Percentiles rank a stretch among this genome's conserved stretches.
Conservation (phyloP, 768 basidiomycete species). For the Tylopilus subfusipes region DNA sequence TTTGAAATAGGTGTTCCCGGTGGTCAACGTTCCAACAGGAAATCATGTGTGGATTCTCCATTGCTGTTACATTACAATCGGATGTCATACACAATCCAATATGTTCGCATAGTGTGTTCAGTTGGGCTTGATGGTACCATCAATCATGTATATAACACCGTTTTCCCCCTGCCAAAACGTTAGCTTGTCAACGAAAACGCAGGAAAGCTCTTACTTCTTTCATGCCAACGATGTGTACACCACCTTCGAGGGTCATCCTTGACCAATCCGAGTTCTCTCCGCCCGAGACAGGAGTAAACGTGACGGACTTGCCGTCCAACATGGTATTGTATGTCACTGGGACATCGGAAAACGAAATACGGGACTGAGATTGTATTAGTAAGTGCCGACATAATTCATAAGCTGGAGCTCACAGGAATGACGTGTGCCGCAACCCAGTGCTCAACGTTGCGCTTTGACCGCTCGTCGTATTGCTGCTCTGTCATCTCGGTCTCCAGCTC, state of each 20-base stretch:
- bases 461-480: conserved; percentile 61
- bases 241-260: conserved; percentile 53
- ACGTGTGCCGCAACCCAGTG: conserved; percentile 83
- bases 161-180: conserved; percentile 36
- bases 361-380: conserved; percentile 31
- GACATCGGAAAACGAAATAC: conserved; percentile 39
- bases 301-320: conserved; percentile 53
- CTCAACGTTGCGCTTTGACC: conserved; percentile 63
- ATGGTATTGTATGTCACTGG: conserved; percentile 53
- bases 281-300: conserved; percentile 41
- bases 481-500: conserved; percentile 54
- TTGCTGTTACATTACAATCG: not conserved
- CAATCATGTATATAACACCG: conserved; percentile 42
- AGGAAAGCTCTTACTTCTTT: conserved; percentile 49
- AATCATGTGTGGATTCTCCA: not conserved
- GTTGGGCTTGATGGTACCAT: conserved; percentile 33
- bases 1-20: not conserved
- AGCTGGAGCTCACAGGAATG: conserved; percentile 56
- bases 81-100: not conserved
- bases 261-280: conserved; percentile 50
- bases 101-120: conserved; percentile 2
- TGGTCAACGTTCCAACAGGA: not conserved
- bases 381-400: not conserved
- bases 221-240: conserved; percentile 52
- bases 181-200: not conserved